Conservation (phyloP, 2,329 filamentous ascomycete species). For the Lasiodiplodia gonubiensis region DNA sequence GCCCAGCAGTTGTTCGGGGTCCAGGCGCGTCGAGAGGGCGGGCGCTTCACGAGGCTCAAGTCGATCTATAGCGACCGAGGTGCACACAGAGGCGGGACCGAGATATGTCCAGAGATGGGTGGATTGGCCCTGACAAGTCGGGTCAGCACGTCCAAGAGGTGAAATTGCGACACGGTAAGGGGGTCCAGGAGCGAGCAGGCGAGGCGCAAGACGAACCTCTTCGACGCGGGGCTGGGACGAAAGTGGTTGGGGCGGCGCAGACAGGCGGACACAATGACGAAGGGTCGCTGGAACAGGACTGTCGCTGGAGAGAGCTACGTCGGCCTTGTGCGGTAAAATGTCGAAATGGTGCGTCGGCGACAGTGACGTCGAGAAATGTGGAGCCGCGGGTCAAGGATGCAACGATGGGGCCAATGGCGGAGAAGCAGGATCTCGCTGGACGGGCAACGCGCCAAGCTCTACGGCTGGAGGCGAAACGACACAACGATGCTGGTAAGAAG, state of each 20-base stretch:
- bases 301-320: conserved; percentile 3
- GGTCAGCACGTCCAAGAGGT: conserved; percentile 15
- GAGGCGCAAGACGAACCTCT: conserved; percentile 4
- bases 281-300: background rate
- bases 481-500: background rate
- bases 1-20: background rate
- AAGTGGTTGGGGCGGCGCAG: background rate
- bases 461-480: conserved; percentile 20
- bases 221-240: background rate
- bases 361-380: conserved; percentile 29
- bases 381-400: conserved; percentile 26
- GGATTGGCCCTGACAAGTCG: conserved; percentile 2
- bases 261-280: background rate
- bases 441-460: conserved; percentile 16
- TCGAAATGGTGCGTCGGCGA: conserved; percentile 19
- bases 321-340: conserved; percentile 3
- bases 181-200: conserved; percentile 24
- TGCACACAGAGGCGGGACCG: conserved; percentile 3
- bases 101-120: conserved; percentile 17
- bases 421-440: conserved; percentile 18
- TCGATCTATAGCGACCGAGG: background rate
- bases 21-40: background rate
- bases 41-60: background rate
- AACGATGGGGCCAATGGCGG: conserved; percentile 25
- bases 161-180: background rate